Conservation (phyloP, 2,329 filamentous ascomycete genomes). For the Aspergillus felis region DNA sequence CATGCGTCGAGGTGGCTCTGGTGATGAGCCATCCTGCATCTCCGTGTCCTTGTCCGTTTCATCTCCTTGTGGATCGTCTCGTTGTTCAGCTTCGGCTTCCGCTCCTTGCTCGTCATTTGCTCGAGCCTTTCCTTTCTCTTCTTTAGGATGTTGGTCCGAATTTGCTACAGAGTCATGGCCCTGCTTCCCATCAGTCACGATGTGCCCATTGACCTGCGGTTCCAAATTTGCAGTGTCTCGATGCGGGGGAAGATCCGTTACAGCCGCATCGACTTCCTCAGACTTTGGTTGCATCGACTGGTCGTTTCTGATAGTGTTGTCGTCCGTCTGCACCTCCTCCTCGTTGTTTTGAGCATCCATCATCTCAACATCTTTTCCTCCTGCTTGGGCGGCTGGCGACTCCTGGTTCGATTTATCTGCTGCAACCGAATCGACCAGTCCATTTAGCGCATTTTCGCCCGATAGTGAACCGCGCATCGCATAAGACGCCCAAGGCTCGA, state of each 20-base stretch:
- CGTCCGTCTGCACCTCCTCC: slow-evolving; percentile 1
- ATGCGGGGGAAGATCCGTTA: slow-evolving; percentile 32
- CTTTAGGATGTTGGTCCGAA: slow-evolving; percentile 9
- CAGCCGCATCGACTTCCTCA: slow-evolving; percentile 33
- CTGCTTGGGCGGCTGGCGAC: slow-evolving; percentile 1
- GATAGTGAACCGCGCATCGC: slow-evolving; percentile 12
- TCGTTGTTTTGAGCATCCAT: slow-evolving; percentile 18
- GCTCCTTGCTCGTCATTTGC: slow-evolving; percentile 8
- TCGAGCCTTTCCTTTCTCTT: slow-evolving; percentile 10
- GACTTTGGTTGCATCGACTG: slow-evolving; percentile 26
- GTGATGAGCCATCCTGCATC: slow-evolving; percentile 33
- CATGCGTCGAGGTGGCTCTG: slow-evolving; percentile 43
- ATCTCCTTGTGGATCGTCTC: slow-evolving; percentile 16
- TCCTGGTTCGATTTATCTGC: slow-evolving; percentile 11
- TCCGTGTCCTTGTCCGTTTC: slow-evolving; percentile 28
- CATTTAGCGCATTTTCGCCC: slow-evolving; percentile 15
- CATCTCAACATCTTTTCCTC: slow-evolving; percentile 34
- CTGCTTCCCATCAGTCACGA: slow-evolving; percentile 2
- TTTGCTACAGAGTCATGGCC: slow-evolving; percentile 3
- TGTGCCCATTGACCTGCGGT: slow-evolving; percentile 12
- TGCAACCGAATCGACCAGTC: slow-evolving; percentile 7
- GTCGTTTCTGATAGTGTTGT: slow-evolving; percentile 8
- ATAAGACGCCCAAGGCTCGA: slow-evolving; percentile 33
- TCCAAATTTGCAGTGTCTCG: slow-evolving; percentile 17
- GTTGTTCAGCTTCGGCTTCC: background rate